Conservation (phyloP, 495 filamentous ascomycete species). For the Xylaria bambusicola region DNA sequence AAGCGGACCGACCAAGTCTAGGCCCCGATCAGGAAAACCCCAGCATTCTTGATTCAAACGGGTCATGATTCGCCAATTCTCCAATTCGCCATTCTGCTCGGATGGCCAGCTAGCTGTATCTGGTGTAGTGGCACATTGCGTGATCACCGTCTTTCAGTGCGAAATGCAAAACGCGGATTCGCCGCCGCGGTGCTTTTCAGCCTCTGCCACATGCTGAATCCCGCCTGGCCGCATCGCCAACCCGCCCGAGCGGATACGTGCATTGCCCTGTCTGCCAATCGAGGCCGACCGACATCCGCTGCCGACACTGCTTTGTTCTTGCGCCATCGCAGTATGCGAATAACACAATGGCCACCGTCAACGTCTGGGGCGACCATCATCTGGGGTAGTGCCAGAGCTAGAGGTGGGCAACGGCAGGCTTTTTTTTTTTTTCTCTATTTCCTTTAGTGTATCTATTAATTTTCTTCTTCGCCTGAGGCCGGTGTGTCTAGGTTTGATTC, state of each 20-base stretch:
- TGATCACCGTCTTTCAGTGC: slow-evolving; percentile 21
- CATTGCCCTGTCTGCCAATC: not conserved
- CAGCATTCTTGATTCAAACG: not conserved
- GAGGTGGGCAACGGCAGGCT: not conserved
- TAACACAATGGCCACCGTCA: slow-evolving; percentile 16
- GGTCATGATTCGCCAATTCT: slow-evolving; percentile 1
- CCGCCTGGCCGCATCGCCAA: slow-evolving; percentile 8
- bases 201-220: slow-evolving; percentile 15
- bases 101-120: not conserved
- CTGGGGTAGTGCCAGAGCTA: not conserved
- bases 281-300: slow-evolving; percentile 17
- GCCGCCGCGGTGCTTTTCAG: slow-evolving; percentile 5
- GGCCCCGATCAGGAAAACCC: slow-evolving; percentile 7
- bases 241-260: slow-evolving; percentile 19
- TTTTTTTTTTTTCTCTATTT: slow-evolving; percentile 1
- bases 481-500: not conserved
- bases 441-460: not conserved
- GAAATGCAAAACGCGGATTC: not conserved
- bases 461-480: not conserved
- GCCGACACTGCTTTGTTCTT: slow-evolving; percentile 18
- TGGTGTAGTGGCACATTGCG: slow-evolving; percentile 14
- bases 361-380: slow-evolving; percentile 5
- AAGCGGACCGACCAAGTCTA: not conserved
- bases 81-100: not conserved
- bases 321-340: slow-evolving; percentile 18